These are phyloP conservation scores for Staphylotrichum tortipilum DNA, from an alignment of 495 filamentous ascomycete species.

Conservation along the genomic window DNA sequence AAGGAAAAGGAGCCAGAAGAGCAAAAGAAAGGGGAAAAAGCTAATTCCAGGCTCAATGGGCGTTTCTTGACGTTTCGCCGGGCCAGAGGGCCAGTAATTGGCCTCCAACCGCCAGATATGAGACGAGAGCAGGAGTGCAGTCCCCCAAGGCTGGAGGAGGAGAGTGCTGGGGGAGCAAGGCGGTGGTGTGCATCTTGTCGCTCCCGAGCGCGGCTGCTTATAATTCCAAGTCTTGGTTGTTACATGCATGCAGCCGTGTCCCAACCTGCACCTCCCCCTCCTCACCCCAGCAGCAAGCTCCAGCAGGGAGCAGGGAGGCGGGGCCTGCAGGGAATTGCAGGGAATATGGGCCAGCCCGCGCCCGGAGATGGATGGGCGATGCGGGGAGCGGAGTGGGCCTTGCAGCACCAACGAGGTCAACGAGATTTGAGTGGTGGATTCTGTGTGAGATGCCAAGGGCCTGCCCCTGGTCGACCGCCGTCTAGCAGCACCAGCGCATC, in stretches of 20 bases:
- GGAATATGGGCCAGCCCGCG: too few relatives aligned
- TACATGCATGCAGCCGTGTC: slow-evolving; percentile 6
- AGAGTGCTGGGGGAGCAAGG: not conserved
- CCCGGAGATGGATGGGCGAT: too few relatives aligned
- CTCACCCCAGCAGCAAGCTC: too few relatives aligned
- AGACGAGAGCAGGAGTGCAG: slow-evolving; percentile 9
- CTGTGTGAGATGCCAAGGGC: too few relatives aligned
- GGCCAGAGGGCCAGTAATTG: not conserved
- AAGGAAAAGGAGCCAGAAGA: not conserved
- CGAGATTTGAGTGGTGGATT: too few relatives aligned
- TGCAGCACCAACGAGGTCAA: too few relatives aligned
- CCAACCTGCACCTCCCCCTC: not conserved
- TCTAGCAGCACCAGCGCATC: too few relatives aligned
- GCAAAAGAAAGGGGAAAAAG: slow-evolving; percentile 10
- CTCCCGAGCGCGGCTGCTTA: slow-evolving; percentile 3
- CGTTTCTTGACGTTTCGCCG: slow-evolving; percentile 8
- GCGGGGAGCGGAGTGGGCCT: too few relatives aligned
- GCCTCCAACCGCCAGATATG: slow-evolving; percentile 4
- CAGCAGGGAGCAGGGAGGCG: too few relatives aligned
- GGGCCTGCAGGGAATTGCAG: not conserved
- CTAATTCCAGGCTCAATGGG: slow-evolving; percentile 2
- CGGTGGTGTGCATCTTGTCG: not conserved
- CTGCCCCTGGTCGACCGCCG: too few relatives aligned
- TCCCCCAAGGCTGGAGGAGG: too few relatives aligned
- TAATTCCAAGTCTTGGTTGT: slow-evolving; percentile 12